These are phyloP conservation scores for Parsonsia alboflavescens DNA, from an alignment of 257 asterid species.

Conservation along the genomic window DNA sequence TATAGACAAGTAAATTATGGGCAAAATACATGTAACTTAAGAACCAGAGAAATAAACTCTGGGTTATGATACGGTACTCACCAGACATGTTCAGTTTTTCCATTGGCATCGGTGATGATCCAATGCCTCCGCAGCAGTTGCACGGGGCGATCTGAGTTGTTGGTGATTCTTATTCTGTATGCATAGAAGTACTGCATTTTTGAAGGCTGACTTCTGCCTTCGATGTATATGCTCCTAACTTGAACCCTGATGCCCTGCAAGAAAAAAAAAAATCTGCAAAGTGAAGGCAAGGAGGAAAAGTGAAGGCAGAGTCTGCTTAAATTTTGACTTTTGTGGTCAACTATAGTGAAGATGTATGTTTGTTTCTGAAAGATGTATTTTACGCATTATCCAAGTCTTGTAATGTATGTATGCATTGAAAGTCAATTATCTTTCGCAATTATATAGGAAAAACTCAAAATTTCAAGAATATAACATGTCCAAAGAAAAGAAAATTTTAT, in stretches of 20 bases:
- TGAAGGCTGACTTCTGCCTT: conserved; percentile 75
- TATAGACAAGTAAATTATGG: not conserved
- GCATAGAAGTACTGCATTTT: conserved; percentile 73
- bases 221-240: conserved; percentile 81
- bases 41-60: not conserved
- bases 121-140: conserved; percentile 92
- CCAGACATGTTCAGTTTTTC: conserved; percentile 69
- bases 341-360: not conserved
- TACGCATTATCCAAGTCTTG: not conserved
- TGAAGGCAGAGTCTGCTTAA: not conserved
- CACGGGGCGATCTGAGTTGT: conserved; percentile 75
- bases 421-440: not conserved
- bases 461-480: not conserved
- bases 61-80: conserved; percentile 34
- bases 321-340: not conserved
- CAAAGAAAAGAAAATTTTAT: not conserved
- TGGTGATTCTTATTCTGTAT: conserved; percentile 77
- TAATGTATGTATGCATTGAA: too few species aligned
- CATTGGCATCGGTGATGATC: conserved; percentile 85
- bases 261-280: conserved; percentile 3
- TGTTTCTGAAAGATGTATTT: not conserved
- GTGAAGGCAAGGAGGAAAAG: not conserved
- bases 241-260: conserved; percentile 75
- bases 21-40: not conserved
- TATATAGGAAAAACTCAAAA: not conserved